Evolutionary conservation across 805 yeast genomes (phyloP).

Genomic region (Candida parachauliodes): DNA sequence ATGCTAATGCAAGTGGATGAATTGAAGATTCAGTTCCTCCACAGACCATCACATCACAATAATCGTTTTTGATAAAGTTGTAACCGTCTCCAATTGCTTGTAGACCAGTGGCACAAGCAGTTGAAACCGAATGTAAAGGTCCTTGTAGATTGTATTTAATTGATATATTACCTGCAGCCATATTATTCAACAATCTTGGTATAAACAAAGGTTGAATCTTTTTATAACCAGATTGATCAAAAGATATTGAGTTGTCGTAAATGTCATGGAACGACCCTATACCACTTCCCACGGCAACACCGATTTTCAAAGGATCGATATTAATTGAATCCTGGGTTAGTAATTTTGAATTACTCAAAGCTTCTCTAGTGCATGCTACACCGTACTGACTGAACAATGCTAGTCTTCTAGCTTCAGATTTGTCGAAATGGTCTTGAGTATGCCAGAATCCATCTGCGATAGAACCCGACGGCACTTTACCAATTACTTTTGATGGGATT

Average conservation of each 20-base stretch:
- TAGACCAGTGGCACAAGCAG: conserved; percentile 97
- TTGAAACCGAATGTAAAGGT: conserved; percentile 81
- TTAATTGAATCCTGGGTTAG: conserved; percentile 16
- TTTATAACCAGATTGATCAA: conserved; percentile 47
- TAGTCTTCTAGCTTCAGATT: conserved; percentile 53
- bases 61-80: conserved; percentile 72
- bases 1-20: conserved; percentile 84
- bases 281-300: conserved; percentile 91
- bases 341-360: conserved; percentile 60
- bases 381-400: conserved; percentile 80
- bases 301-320: conserved; percentile 36
- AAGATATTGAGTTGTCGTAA: conserved; percentile 57
- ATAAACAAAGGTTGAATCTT: conserved; percentile 82
- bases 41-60: conserved; percentile 83
- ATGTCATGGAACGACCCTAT: conserved; percentile 82
- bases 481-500: conserved; percentile 73
- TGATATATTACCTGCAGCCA: conserved; percentile 92
- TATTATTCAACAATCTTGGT: conserved; percentile 78
- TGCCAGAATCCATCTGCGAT: conserved; percentile 49
- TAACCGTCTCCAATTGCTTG: conserved; percentile 93
- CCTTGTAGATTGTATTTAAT: conserved; percentile 76
- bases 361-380: conserved; percentile 71
- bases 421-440: conserved; percentile 45
- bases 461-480: conserved; percentile 59
- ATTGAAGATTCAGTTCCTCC: conserved; percentile 92